Percentiles rank a stretch among this genome's conserved stretches.
phyloP scores from a whole-genome alignment of 179 eudicot species.

The Beta macrorhiza region DNA sequence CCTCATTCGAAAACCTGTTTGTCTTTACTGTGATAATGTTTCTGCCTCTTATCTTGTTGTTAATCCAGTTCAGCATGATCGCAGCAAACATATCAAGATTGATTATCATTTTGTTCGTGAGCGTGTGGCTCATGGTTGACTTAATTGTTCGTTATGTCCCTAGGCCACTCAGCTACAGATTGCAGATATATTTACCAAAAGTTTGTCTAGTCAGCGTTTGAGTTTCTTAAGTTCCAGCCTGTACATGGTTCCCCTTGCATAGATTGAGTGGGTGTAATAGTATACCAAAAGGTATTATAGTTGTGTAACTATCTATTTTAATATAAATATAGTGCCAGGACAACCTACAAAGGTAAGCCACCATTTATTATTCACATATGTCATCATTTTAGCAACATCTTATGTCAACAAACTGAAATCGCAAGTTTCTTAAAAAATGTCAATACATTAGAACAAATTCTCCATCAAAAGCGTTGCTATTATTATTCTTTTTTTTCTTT shows the following conservation, averaged over 20 bases:
- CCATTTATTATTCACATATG: too few relatives aligned
- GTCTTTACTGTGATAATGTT: not conserved
- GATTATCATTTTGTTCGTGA: not conserved
- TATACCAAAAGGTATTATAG: too few relatives aligned
- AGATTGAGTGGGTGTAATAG: not conserved
- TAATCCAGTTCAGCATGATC: not conserved
- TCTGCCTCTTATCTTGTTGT: not conserved
- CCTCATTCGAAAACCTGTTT: not conserved
- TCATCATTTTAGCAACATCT: too few relatives aligned
- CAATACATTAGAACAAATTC: too few relatives aligned
- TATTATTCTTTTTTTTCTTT: too few relatives aligned
- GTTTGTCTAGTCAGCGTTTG: not conserved
- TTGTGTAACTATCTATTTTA: too few relatives aligned
- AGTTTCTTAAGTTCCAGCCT: not conserved
- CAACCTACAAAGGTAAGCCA: too few relatives aligned
- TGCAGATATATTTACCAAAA: not conserved
- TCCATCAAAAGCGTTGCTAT: too few relatives aligned
- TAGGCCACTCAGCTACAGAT: not conserved
- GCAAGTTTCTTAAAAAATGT: too few relatives aligned
- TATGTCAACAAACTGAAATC: too few relatives aligned
- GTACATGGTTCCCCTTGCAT: not conserved
- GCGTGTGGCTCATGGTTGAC: not conserved
- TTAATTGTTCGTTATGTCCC: too few relatives aligned
- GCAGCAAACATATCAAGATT: not conserved
- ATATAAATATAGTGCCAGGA: too few relatives aligned